phyloP scores from a whole-genome alignment of 2,329 filamentous ascomycete genomes.

The Aspergillus niger region DNA sequence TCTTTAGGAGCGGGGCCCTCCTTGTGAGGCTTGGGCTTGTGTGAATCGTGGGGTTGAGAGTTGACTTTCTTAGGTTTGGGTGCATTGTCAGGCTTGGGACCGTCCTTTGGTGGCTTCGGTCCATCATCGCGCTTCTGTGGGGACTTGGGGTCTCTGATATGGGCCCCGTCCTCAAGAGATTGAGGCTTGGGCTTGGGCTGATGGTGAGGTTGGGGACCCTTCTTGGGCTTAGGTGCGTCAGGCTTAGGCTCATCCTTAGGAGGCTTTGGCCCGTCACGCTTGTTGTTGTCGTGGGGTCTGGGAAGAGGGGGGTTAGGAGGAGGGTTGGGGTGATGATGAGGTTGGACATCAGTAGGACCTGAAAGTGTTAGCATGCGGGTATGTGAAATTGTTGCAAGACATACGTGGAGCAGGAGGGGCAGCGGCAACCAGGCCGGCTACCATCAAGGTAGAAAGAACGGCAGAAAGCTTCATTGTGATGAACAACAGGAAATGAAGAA shows the following conservation, averaged over 20 bases:
- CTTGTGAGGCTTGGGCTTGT: neutral
- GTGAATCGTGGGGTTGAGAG: neutral
- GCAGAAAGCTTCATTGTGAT: slow-evolving; percentile 1
- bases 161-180: too few relatives aligned
- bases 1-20: neutral
- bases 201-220: neutral
- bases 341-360: slow-evolving; percentile 3
- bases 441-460: slow-evolving; percentile 5
- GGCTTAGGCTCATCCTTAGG: neutral
- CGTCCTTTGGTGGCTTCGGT: neutral
- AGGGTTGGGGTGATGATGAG: neutral
- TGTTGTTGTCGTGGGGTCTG: neutral
- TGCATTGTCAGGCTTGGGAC: neutral
- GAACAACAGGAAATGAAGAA: neutral
- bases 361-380: neutral
- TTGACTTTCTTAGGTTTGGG: neutral
- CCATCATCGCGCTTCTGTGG: neutral
- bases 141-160: neutral
- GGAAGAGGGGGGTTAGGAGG: neutral
- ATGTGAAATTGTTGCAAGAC: neutral
- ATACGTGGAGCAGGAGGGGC: slow-evolving; percentile 10
- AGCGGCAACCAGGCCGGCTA: slow-evolving; percentile 4
- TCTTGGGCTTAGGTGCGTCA: neutral
- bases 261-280: neutral
- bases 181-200: neutral